Percentiles rank a stretch among this genome's conserved stretches.
Evolutionary conservation across 768 basidiomycete genomes (phyloP).

Genomic region (Naganishia randhawae): DNA sequence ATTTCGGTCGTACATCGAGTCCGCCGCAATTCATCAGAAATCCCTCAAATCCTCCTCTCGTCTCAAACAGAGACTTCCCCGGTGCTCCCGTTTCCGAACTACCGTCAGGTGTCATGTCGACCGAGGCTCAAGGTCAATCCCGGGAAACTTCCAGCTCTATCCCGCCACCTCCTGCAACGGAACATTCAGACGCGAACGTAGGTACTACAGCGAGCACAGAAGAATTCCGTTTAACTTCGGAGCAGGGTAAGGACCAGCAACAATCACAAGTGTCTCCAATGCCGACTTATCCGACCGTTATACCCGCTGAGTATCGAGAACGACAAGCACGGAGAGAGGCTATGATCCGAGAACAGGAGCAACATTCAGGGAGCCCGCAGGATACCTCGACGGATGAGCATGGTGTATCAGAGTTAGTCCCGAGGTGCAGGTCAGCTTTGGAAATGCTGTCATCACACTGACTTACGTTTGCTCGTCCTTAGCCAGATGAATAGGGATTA

Average conservation of each 20-base stretch:
- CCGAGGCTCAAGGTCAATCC: background rate
- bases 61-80: background rate
- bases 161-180: background rate
- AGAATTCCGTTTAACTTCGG: background rate
- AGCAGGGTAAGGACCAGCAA: background rate
- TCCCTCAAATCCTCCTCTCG: background rate
- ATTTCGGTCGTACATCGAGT: constrained; percentile 10
- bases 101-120: background rate
- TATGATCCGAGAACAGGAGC: background rate
- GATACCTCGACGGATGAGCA: background rate
- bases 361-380: background rate
- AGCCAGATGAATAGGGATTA: background rate
- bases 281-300: constrained; percentile 4
- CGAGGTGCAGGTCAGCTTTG: background rate
- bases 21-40: background rate
- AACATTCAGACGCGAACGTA: background rate
- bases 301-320: constrained; percentile 12
- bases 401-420: background rate
- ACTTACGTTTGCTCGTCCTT: background rate
- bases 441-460: background rate
- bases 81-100: background rate
- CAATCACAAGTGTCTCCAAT: background rate
- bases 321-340: constrained; percentile 16
- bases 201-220: background rate
- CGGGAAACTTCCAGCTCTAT: background rate